phyloP scores from a whole-genome alignment of 2,329 filamentous ascomycete genomes.

The Aspergillus fumigatus region DNA sequence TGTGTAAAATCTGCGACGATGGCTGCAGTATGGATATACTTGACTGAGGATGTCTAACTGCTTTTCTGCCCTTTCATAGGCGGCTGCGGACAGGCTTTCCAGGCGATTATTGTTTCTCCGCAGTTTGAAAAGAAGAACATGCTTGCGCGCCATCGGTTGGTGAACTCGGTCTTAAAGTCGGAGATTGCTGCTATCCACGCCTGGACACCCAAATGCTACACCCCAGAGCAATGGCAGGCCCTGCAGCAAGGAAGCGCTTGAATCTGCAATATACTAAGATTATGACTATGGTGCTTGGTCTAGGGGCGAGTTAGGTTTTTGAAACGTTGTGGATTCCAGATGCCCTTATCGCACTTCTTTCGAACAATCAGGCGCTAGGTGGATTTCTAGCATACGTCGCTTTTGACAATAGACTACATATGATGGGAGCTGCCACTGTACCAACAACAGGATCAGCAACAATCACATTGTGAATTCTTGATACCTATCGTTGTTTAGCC shows the following conservation, averaged over 20 bases:
- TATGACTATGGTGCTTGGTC: neutral
- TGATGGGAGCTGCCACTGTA: neutral
- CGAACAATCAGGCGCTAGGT: neutral
- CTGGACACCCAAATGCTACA: constrained; percentile 92
- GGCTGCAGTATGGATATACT: neutral
- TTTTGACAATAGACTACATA: neutral
- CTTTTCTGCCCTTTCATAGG: constrained; percentile 42
- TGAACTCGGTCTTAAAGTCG: constrained; percentile 75
- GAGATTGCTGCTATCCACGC: constrained; percentile 91
- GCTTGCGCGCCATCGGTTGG: constrained; percentile 78
- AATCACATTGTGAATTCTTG: neutral
- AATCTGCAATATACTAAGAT: neutral
- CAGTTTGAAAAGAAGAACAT: constrained; percentile 68
- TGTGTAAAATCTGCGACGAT: constrained; percentile 39
- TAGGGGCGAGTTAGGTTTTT: neutral
- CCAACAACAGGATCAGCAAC: constrained; percentile 3
- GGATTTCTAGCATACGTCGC: neutral
- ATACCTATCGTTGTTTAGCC: constrained; percentile 24
- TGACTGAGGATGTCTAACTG: constrained; percentile 1
- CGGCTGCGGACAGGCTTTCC: constrained; percentile 67
- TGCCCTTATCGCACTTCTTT: neutral
- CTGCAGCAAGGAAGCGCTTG: constrained; percentile 45
- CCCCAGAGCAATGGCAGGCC: constrained; percentile 81
- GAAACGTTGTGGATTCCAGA: constrained; percentile 11
- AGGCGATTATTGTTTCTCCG: constrained; percentile 66